Base-by-base conservation (phyloP, 495 filamentous ascomycete species). In the Daldinia grandis region DNA sequence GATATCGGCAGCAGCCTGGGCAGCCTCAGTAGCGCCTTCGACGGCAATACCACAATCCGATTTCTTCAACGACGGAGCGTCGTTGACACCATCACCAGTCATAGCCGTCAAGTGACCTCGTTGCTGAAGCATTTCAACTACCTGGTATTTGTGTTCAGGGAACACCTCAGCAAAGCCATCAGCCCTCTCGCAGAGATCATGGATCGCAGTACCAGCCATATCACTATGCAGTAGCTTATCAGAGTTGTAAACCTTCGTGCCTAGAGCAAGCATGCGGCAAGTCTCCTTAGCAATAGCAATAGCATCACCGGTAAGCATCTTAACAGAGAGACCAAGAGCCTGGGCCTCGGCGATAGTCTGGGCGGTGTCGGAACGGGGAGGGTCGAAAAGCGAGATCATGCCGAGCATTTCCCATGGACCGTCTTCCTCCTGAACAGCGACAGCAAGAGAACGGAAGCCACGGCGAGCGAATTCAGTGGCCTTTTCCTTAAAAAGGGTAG, bases 81-180 rank as follows among this genome's bases (percentile, higher is more conserved):
- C 94, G 79, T 97, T 97, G 76, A 97, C 94, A 86, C 94, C 94
- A 76, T 97, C 94, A 80, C 94, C 94, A 79, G 94, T 97, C 94
- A 97, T 97, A 67, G 94, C 94, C 76, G 94, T 93, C 59, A 97
- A 83, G 84, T 96, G 93, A 73, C 94, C 94, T 82, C 94, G 91
- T 81, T 97, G 91, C 80, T 97, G 94, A 54, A 97, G 90, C 84
- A 97, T 95, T 80, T 96, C 92, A 71, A 97, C 94, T 68, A 97
- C 94, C 76, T 96, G 93, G 80, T 94, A 96, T 85, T 97, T 97
- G 84, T 97, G 94, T 81, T 97, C 92, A 53, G 94, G 94, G 85
- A 96, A 97, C 17, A 97, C 94, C 81, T 97, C 94, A 68, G 91
- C 91, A 80, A 96, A 96, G 72, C 93, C 93, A 84, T 97, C 93